A percentile compares a stretch with the other conserved stretches of the same genome.
phyloP scores from a whole-genome alignment of 768 basidiomycete genomes.

The Russula sp. region DNA sequence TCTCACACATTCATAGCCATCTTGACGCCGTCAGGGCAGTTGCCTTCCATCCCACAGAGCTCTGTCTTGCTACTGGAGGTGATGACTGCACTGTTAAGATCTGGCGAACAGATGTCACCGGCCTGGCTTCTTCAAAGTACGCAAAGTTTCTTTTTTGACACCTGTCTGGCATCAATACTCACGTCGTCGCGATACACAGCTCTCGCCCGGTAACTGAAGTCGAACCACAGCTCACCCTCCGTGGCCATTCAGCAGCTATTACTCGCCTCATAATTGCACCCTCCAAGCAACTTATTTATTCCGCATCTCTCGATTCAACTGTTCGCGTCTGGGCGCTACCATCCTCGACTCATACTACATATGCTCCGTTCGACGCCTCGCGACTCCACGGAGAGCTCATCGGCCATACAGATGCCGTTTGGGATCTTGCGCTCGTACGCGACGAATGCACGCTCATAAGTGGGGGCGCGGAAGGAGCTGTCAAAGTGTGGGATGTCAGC shows the following conservation, averaged over 20 bases:
- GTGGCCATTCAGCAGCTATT: conserved; percentile 89
- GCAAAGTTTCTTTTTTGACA: conserved; percentile 37
- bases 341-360: conserved; percentile 73
- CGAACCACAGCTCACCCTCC: conserved; percentile 89
- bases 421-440: conserved; percentile 87
- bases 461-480: conserved; percentile 85
- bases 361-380: conserved; percentile 84
- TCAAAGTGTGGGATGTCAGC: conserved; percentile 92
- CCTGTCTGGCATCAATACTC: conserved; percentile 6
- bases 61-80: conserved; percentile 87
- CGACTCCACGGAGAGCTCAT: conserved; percentile 75
- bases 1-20: conserved; percentile 54
- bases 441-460: conserved; percentile 84
- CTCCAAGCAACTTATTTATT: conserved; percentile 74
- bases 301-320: conserved; percentile 89
- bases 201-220: conserved; percentile 73
- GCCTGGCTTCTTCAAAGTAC: conserved; percentile 73
- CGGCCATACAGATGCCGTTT: conserved; percentile 93
- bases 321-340: conserved; percentile 91
- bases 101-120: conserved; percentile 83
- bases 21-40: conserved; percentile 89
- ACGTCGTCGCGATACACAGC: conserved; percentile 43
- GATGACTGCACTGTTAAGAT: conserved; percentile 96
- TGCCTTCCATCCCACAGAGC: conserved; percentile 82
- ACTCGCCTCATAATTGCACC: conserved; percentile 82